phyloP scores from a whole-genome alignment of 805 yeast genomes.

The Cyberlindnera mississippiensis region DNA sequence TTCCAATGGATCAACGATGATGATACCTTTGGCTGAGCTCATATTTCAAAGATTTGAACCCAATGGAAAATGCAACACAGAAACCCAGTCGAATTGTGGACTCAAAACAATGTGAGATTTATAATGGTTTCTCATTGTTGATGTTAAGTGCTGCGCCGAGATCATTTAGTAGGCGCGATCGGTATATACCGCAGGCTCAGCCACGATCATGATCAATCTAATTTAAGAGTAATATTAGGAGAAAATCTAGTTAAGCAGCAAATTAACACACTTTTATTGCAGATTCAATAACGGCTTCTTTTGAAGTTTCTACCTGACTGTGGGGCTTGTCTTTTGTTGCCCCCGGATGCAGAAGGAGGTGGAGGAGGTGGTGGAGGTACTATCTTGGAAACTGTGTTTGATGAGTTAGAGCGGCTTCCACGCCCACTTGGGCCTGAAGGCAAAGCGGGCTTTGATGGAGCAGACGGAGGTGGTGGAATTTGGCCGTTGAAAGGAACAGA shows the following conservation, averaged over 20 bases:
- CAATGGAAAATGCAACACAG: too few species aligned
- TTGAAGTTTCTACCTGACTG: too few species aligned
- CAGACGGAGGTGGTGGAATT: background rate
- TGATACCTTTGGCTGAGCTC: slow-evolving; percentile 18
- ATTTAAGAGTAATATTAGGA: too few species aligned
- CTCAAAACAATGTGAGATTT: too few species aligned
- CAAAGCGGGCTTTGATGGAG: background rate
- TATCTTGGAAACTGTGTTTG: background rate
- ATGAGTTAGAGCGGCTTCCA: background rate
- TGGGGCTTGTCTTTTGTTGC: too few species aligned
- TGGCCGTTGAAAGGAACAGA: background rate
- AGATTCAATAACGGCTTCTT: too few species aligned
- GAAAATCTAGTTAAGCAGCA: too few species aligned
- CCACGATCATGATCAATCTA: too few species aligned
- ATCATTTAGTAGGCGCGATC: background rate
- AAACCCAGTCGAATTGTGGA: too few species aligned
- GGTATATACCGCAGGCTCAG: background rate
- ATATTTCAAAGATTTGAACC: too few species aligned
- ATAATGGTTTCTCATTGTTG: too few species aligned
- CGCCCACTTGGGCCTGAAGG: background rate
- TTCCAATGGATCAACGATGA: slow-evolving; percentile 27
- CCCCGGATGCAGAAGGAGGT: slow-evolving; percentile 13
- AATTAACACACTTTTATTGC: too few species aligned
- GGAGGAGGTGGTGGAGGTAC: slow-evolving; percentile 12
- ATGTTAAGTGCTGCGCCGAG: slow-evolving; percentile 1